Percentiles rank a stretch among this genome's conserved stretches.
These are phyloP conservation scores for Penicillium crystallinum DNA, from an alignment of 495 filamentous ascomycete species.

Conservation along the genomic window DNA sequence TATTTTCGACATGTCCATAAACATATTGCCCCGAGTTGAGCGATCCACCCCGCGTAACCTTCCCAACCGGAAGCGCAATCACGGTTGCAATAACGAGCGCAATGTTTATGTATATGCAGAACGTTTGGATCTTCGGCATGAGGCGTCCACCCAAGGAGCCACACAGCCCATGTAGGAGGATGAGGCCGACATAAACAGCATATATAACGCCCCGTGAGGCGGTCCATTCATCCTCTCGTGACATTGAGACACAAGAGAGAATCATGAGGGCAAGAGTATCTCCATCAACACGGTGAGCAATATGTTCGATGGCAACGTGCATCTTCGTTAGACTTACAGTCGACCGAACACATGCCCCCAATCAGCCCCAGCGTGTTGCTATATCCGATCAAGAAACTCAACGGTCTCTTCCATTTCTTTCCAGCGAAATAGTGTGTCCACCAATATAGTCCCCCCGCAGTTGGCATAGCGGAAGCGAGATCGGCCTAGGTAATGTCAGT, in stretches of 20 bases:
- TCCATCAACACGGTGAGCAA: constrained; percentile 10
- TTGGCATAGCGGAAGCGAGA: constrained; percentile 64
- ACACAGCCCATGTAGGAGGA: constrained; percentile 53
- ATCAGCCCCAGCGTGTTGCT: constrained; percentile 66
- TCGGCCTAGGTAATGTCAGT: constrained; percentile 42
- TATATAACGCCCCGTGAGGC: constrained; percentile 57
- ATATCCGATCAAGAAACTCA: constrained; percentile 66
- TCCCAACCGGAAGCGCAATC: constrained; percentile 61
- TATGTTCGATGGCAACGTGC: neutral
- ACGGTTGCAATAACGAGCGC: constrained; percentile 59
- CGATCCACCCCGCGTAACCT: constrained; percentile 21
- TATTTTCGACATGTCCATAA: constrained; percentile 44
- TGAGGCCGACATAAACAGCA: constrained; percentile 53
- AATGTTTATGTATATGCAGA: constrained; percentile 58
- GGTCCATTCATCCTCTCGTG: constrained; percentile 56
- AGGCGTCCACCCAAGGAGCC: constrained; percentile 48
- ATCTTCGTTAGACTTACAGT: constrained; percentile 34
- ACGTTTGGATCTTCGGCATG: constrained; percentile 62
- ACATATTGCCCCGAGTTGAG: constrained; percentile 36
- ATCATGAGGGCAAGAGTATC: constrained; percentile 50
- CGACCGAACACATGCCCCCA: constrained; percentile 56
- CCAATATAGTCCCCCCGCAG: constrained; percentile 62
- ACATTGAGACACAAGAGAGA: constrained; percentile 52
- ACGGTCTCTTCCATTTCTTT: constrained; percentile 51
- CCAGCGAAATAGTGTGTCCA: constrained; percentile 68